Evolutionary conservation across 371 early-diverging fungal species (phyloP), one percentile per base, ranked within the genome.

Genomic region (Dinochytrium kinnereticum): DNA sequence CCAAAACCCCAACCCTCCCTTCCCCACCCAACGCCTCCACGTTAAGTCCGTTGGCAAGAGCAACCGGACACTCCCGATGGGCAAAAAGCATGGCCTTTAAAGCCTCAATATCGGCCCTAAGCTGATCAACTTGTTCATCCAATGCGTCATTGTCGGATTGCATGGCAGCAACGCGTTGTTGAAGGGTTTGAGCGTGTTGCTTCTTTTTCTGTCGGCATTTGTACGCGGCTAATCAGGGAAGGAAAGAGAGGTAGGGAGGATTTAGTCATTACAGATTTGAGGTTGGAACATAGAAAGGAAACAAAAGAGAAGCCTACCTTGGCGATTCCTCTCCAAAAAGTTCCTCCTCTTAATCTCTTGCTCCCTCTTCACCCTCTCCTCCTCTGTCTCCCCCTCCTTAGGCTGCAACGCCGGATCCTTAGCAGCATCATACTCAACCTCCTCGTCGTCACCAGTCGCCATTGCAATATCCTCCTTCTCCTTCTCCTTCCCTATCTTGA

Each of bases 191-290:
- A 34, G 94, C 82, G 90, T 92, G 93, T 75, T 92, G 91, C 79
- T 94, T 94, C 82, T 95, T 95, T 78, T 94, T 92, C 80, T 93
- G 94, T 37, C 95, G 90, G 78, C 95, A 95, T 74, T 94, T 94
- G 3, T 93, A 86, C 0, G 95, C 95, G n/a, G 95, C 95, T 81
- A 82, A 34, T 39, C 1, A 72, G 21, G 19, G 57, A 68, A 31
- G 40, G 61, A 53, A 67, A 26, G 13, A 51, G 69, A 55, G 30
- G 10, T 30, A 13, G 13, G 13, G 15, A 19, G 7, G 28, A 7
- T 19, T 73, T 68, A 21, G 68, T 15, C 33, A n/a, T n/a, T n/a
- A n/a, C 39, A 59, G n/a, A n/a, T n/a, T n/a, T n/a, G n/a, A n/a
- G n/a, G n/a, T n/a, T n/a, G n/a, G n/a, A n/a, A n/a, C n/a, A n/a